phyloP scores from a whole-genome alignment of 2,329 filamentous ascomycete species.

The Scedosporium dehoogii region DNA sequence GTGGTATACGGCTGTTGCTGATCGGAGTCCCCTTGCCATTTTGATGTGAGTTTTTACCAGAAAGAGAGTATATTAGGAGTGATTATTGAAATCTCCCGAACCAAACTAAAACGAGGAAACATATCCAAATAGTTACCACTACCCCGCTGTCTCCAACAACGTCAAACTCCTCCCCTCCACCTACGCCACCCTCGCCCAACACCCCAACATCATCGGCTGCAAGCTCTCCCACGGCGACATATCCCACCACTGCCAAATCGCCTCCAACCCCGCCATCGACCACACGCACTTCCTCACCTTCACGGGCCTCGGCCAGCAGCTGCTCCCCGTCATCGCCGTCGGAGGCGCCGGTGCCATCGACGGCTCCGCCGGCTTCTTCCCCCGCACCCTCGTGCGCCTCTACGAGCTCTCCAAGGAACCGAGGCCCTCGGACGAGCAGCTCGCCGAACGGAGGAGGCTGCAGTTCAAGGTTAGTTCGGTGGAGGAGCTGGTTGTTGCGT shows the following conservation, averaged over 20 bases:
- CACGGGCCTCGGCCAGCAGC: slow-evolving; percentile 56
- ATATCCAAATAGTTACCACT: slow-evolving; percentile 41
- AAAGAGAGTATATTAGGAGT: background rate
- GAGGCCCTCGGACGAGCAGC: slow-evolving; percentile 25
- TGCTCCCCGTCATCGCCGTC: slow-evolving; percentile 48
- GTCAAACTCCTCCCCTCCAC: slow-evolving; percentile 48
- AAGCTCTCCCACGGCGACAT: slow-evolving; percentile 61
- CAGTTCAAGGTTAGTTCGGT: slow-evolving; percentile 52
- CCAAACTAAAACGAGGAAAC: background rate
- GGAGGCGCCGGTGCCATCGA: slow-evolving; percentile 53
- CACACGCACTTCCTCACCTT: slow-evolving; percentile 49
- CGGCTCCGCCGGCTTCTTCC: slow-evolving; percentile 53
- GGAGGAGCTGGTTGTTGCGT: slow-evolving; percentile 51
- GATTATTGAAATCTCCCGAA: background rate
- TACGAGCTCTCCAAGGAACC: slow-evolving; percentile 33
- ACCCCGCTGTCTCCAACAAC: slow-evolving; percentile 58
- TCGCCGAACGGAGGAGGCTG: slow-evolving; percentile 40
- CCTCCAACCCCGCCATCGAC: slow-evolving; percentile 48
- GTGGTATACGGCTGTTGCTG: slow-evolving; percentile 50
- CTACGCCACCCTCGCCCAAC: slow-evolving; percentile 44
- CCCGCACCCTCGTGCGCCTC: slow-evolving; percentile 48
- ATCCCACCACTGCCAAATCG: slow-evolving; percentile 53
- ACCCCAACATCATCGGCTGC: slow-evolving; percentile 59
- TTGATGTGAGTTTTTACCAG: slow-evolving; percentile 36
- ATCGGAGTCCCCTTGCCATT: slow-evolving; percentile 46